Evolutionary conservation across 805 yeast genomes (phyloP).

Genomic region (Yamadazyma tumulicola): DNA sequence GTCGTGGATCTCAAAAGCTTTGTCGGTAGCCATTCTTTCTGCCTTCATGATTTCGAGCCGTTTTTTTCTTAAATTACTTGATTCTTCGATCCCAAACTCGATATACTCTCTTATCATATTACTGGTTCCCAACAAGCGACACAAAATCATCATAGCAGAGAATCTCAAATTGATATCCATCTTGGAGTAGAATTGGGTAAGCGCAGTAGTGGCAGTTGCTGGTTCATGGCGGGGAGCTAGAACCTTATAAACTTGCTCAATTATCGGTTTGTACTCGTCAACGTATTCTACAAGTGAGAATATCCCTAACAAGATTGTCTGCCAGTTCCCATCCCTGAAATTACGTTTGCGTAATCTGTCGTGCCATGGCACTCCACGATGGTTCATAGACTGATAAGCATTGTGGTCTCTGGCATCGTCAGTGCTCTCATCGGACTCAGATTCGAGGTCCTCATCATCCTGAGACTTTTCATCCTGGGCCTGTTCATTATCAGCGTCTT

Average conservation of each 20-base stretch:
- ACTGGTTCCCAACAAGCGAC: constrained; percentile 59
- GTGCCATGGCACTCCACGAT: constrained; percentile 68
- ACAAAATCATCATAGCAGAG: constrained; percentile 56
- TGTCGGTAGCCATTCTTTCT: constrained; percentile 49
- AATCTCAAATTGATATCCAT: constrained; percentile 55
- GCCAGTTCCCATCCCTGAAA: constrained; percentile 86
- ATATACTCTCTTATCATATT: constrained; percentile 56
- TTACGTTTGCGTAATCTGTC: constrained; percentile 70
- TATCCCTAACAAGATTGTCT: constrained; percentile 69
- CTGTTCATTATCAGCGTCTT: constrained; percentile 15
- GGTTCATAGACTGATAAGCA: constrained; percentile 49
- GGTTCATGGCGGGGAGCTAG: constrained; percentile 56
- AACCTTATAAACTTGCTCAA: constrained; percentile 46
- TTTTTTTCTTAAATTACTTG: constrained; percentile 59
- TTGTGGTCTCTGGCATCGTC: constrained; percentile 30
- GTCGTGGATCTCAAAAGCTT: constrained; percentile 36
- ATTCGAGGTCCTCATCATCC: constrained; percentile 13
- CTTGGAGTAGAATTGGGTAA: constrained; percentile 51
- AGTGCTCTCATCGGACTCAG: constrained; percentile 16
- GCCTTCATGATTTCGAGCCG: constrained; percentile 65
- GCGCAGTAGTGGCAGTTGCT: constrained; percentile 49
- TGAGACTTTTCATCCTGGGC: constrained; percentile 23
- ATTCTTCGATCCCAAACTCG: constrained; percentile 65
- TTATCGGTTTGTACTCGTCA: constrained; percentile 49
- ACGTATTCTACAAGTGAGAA: constrained; percentile 58